Percentiles rank a stretch among this genome's conserved stretches.
Conservation (phyloP, 78 protist species). For the Speleostelium caveatum region DNA sequence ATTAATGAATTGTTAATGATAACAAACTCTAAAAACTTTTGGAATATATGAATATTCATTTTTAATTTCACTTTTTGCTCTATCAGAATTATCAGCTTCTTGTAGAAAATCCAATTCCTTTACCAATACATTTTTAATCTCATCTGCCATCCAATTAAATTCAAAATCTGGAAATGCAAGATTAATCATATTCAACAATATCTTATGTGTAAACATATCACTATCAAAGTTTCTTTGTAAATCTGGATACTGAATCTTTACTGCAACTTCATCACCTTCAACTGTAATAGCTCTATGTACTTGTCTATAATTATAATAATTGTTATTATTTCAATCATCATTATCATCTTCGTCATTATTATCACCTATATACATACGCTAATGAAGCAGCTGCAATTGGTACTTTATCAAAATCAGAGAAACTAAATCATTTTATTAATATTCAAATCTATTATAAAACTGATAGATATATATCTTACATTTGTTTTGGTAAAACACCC, state of each 20-base stretch:
- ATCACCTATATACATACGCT: not conserved
- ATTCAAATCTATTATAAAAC: not conserved
- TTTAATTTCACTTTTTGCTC: conserved; percentile 14
- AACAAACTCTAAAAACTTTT: conserved; percentile 7
- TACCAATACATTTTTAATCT: conserved; percentile 35
- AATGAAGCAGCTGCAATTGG: conserved; percentile 33
- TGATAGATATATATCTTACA: not conserved
- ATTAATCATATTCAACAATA: not conserved
- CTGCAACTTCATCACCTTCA: conserved; percentile 17
- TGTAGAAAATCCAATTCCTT: conserved; percentile 65
- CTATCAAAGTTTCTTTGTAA: conserved; percentile 20
- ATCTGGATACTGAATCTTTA: conserved; percentile 24
- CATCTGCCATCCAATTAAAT: conserved; percentile 77
- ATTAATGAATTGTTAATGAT: too few relatives aligned
- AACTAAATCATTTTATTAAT: not conserved
- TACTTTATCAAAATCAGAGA: conserved; percentile 10
- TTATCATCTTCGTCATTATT: not conserved
- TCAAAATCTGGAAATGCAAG: conserved; percentile 37
- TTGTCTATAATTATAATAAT: conserved; percentile 6
- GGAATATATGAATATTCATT: conserved; percentile 21
- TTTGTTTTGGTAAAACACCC: conserved; percentile 1
- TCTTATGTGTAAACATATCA: conserved; percentile 5
- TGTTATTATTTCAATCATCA: not conserved
- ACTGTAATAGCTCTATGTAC: conserved; percentile 19
- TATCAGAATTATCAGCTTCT: conserved; percentile 68